phyloP scores from a whole-genome alignment of 148 eudicot genomes.

The Camellia japonica region DNA sequence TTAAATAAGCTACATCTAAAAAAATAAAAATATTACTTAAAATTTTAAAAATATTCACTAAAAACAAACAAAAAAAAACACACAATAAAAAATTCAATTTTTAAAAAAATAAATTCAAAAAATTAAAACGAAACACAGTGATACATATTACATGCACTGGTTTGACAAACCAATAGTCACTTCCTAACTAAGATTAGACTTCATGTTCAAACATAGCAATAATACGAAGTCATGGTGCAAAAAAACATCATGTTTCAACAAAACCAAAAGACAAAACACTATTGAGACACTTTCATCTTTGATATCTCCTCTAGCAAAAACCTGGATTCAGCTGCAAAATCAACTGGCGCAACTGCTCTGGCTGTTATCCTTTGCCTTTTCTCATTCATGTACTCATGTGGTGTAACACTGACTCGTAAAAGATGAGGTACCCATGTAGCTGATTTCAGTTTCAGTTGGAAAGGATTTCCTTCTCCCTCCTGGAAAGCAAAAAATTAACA shows the following conservation, averaged over 20 bases:
- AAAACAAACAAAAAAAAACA: too few species aligned
- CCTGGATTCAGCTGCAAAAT: constrained; percentile 79
- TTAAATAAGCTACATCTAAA: too few species aligned
- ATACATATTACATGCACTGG: constrained; percentile 19
- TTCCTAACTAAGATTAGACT: background rate
- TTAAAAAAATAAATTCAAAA: too few species aligned
- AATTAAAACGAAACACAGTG: background rate
- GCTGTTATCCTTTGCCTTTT: constrained; percentile 83
- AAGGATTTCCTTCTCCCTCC: constrained; percentile 34
- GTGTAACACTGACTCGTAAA: constrained; percentile 69
- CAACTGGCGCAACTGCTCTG: constrained; percentile 63
- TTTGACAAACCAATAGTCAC: background rate
- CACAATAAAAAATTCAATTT: too few species aligned
- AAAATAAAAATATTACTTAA: too few species aligned
- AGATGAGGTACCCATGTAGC: constrained; percentile 73
- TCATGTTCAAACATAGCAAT: background rate
- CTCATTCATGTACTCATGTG: constrained; percentile 74
- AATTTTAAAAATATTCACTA: too few species aligned
- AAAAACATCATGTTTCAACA: background rate
- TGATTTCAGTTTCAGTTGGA: constrained; percentile 61
- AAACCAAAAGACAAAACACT: constrained; percentile 8
- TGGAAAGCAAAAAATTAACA: background rate
- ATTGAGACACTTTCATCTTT: constrained; percentile 56
- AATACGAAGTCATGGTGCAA: background rate
- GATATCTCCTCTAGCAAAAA: constrained; percentile 67